Base-by-base conservation (phyloP, 805 yeast genomes). In the Kuraishia hungarica region DNA sequence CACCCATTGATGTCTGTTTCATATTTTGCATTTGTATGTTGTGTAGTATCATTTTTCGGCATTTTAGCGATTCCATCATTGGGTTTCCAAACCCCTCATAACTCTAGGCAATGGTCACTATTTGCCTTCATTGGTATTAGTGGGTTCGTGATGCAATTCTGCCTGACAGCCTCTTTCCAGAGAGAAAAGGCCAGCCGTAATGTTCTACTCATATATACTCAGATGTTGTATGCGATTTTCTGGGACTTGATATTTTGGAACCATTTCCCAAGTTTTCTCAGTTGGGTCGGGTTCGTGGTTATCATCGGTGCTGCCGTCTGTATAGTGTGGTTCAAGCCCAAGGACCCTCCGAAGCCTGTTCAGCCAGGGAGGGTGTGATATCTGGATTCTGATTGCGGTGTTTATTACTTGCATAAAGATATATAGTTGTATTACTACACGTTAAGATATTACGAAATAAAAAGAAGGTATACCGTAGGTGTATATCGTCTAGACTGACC, bases 131-230 rank as follows among this genome's bases (percentile, higher is more conserved):
- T 89, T 56, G 96, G 97, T 2, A 58, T 86, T 1, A 77, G 87
- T 54, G 97, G 97, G 0, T 92, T 91, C 68, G 70, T 83, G 57
- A 87, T 86, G 84, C 97, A 92, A 67, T 84, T 83, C 62, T 71
- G 85, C 43, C 69, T 88, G 51, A 88, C 97, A 0, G 82, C 89
- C 8, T 97, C 97, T 0, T 79, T 91, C 53, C 96, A 89, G 66
- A 74, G 89, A 54, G 96, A 88, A 59, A 78, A 76, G 57, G 96
- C 97, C 0, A 83, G 90, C 2, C 77, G 87, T 55, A 89, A 91
- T 0, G 77, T 92, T 13, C 76, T 88, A 57, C 84, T 89, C 82
- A 72, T 80, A 1, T 92, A 92, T 66, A 77, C 91, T 1, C 89
- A 85, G 63, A 78, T 91, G 76, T 71, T 91, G 1, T 89, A 86